phyloP scores from a whole-genome alignment of 139 green algal species.

The Tetradesmus lagerheimii region DNA sequence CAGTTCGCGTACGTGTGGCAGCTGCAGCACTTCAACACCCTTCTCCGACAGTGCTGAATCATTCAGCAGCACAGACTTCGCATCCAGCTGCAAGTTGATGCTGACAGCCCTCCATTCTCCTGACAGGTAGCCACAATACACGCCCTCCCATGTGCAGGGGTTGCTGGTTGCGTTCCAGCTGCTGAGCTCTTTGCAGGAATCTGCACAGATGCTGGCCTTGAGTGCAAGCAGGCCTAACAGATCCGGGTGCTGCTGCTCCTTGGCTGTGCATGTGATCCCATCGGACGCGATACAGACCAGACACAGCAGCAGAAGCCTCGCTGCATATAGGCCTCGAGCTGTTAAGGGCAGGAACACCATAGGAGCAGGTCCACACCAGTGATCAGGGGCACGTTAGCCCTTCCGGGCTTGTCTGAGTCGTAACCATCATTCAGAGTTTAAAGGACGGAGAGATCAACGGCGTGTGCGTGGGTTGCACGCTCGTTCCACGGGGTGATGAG shows the following conservation, averaged over 20 bases:
- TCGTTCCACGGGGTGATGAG: neutral
- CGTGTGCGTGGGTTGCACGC: neutral
- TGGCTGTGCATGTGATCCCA: neutral
- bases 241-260: neutral
- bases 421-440: neutral
- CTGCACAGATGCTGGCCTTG: conserved; percentile 39
- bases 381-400: neutral
- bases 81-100: conserved; percentile 29
- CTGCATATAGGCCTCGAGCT: neutral
- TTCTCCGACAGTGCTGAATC: neutral
- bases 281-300: neutral
- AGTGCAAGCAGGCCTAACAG: conserved; percentile 15
- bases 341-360: neutral
- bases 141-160: conserved; percentile 15
- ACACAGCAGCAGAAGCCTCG: neutral
- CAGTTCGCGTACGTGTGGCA: conserved; percentile 7
- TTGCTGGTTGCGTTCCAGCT: conserved; percentile 9
- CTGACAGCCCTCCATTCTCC: conserved; percentile 13
- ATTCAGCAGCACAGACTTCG: neutral
- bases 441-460: neutral
- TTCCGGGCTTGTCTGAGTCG: neutral
- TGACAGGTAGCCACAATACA: conserved; percentile 12
- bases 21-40: neutral
- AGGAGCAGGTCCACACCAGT: neutral
- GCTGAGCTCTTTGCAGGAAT: neutral